A percentile compares a stretch with the other conserved stretches of the same genome.
These are phyloP conservation scores for Dendrobium catenatum DNA, from an alignment of 106 monocot genomes.

Conservation along the genomic window DNA sequence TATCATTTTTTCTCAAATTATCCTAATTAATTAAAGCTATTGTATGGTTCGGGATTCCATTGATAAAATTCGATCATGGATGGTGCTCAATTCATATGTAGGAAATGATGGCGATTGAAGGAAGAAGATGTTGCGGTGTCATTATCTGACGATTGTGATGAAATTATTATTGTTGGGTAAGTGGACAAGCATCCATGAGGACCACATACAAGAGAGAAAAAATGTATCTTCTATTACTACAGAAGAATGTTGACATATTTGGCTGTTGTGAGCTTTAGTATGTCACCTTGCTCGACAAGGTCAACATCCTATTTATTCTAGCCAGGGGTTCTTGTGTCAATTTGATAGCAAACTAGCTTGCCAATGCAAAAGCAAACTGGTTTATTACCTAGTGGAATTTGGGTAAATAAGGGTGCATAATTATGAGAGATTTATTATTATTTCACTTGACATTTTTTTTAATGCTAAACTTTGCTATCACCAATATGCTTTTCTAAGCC, in stretches of 20 bases:
- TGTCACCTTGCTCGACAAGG: background rate
- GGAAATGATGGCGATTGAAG: too few relatives aligned
- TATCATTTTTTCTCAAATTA: too few relatives aligned
- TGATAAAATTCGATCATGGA: too few relatives aligned
- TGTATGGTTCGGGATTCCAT: too few relatives aligned
- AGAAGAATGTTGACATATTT: background rate
- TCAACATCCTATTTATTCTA: background rate
- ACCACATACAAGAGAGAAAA: background rate
- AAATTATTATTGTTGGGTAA: background rate
- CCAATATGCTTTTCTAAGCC: background rate
- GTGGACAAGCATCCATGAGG: background rate
- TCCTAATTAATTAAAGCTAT: too few relatives aligned
- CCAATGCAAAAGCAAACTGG: background rate
- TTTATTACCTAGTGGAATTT: background rate
- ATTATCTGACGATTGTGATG: background rate
- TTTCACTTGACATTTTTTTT: background rate
- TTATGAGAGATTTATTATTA: background rate
- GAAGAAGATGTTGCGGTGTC: background rate
- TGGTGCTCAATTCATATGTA: too few relatives aligned
- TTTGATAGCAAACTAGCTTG: background rate
- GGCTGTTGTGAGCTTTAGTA: background rate
- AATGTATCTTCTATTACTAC: background rate
- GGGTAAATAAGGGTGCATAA: background rate
- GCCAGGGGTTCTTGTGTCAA: background rate
- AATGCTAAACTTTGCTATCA: background rate